Base-by-base conservation (phyloP, 768 basidiomycete species). In the Lactifluus pinguis region DNA sequence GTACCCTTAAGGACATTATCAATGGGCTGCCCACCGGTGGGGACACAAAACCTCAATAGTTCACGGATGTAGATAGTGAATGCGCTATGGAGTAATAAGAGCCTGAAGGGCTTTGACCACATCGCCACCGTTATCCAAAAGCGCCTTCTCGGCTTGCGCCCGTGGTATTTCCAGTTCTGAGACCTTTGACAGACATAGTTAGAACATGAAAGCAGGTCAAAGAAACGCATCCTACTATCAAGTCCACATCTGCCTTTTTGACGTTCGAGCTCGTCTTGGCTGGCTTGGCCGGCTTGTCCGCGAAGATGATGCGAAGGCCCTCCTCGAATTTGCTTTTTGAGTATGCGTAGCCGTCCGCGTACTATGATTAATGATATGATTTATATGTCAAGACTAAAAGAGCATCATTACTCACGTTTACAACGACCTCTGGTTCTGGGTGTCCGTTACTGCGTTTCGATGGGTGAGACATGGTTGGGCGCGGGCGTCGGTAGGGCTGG, bases 281-380 rank as follows among this genome's bases (percentile, higher is more conserved):
- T 4, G 76, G 64, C 63, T 83, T 85, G 17, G 70, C 60, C n/a
- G 79, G 78, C 0, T 79, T 72, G 62, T 79, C 83, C 45, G 86
- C 84, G 41, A 87, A 75, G 49, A 85, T 79, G n/a, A 75, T 60
- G 17, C 78, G 76, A 67, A 81, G 83, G 8, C 82, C 84, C 57
- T 85, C 83, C 64, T 85, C 84, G 72, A 88, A 75, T 68, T 82
- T 83, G 54, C 77, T 75, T 69, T 87, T 88, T 29, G 81, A 82
- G 67, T 86, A 88, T 9, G 84, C 77, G 55, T 80, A 80, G 7
- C 86, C 86, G 68, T 88, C 86, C 19, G 71, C 72, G 67, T 82
- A 87, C 85, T 87, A 66, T 21, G 54, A 39, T 30, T 48, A 14
- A 51, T 50, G 32, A 34, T 34, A 34, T 9, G 32, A 25, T 55